Evolutionary conservation across 805 yeast genomes (phyloP), one percentile per base, ranked within the genome.

Genomic region (Teunomyces lycoperdinae): DNA sequence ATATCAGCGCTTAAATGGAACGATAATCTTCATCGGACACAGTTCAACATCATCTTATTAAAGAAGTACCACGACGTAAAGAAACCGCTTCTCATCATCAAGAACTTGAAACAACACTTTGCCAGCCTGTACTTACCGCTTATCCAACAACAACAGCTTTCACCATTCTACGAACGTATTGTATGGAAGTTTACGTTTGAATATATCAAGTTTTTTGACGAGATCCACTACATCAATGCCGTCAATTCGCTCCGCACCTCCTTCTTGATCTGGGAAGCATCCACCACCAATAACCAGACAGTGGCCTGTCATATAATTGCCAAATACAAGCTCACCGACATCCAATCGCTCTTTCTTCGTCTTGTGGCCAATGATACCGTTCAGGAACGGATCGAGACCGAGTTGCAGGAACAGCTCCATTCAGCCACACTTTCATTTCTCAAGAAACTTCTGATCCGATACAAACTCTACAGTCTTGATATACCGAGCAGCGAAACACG

Each of bases 121-220:
- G 53, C 49, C n/a, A 6, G 33, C 3, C 48, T 45, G 28, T 70
- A 66, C 44, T 48, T 55, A 14, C 68, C 69, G 1, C 48, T 57
- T 24, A 64, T 71, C 13, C 43, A 50, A 27, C 45, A 47, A 1
- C 47, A 52, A 9, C 45, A 53, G 33, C 55, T 71, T 11, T 49
- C 64, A 20, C 68, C 71, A 10, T 70, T 69, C 44, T 71, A 70
- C 55, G 76, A 72, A 52, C 50, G 76, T 24, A 67, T 71, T 1
- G 60, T 70, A 9, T 72, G 77, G 77, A 68, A 67, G 48, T 72
- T 68, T 51, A 60, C 67, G 49, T 68, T 69, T 47, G 73, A 70
- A 36, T 70, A 67, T 48, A 50, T 61, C 39, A 53, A 46, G 29
- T 51, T 53, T 17, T 52, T 45, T 32, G 54, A 60, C 17, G 68